Evolutionary conservation across 148 eudicot species (phyloP).

Genomic region (Spergularia marina): DNA sequence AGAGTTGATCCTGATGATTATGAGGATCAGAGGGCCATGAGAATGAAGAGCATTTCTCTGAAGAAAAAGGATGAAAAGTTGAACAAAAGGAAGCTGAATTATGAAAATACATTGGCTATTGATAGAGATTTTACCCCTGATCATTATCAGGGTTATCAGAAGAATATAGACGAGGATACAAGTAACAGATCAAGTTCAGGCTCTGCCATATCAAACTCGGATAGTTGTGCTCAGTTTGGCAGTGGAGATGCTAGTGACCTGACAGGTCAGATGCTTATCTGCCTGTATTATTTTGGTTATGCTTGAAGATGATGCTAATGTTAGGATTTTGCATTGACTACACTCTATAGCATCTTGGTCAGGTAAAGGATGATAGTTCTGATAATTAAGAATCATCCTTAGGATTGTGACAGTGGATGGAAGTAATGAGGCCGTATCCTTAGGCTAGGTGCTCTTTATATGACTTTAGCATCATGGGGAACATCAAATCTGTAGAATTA

Average conservation of each 20-base stretch:
- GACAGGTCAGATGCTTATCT: slow-evolving; percentile 55
- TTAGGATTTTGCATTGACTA: neutral
- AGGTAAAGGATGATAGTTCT: neutral
- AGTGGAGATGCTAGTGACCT: slow-evolving; percentile 86
- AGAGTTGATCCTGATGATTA: slow-evolving; percentile 64
- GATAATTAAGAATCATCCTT: neutral
- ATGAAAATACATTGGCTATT: slow-evolving; percentile 36
- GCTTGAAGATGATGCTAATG: slow-evolving; percentile 11
- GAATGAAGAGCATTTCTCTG: slow-evolving; percentile 52
- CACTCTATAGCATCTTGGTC: slow-evolving; percentile 1
- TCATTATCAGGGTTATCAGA: slow-evolving; percentile 42
- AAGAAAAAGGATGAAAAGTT: slow-evolving; percentile 65
- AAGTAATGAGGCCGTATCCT: neutral
- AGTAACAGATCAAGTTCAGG: slow-evolving; percentile 98
- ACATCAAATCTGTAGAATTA: neutral
- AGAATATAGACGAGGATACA: slow-evolving; percentile 69
- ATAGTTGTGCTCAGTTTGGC: slow-evolving; percentile 81
- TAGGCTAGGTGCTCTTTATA: neutral
- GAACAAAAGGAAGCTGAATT: slow-evolving; percentile 61
- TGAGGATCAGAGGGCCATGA: slow-evolving; percentile 58
- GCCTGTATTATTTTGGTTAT: slow-evolving; percentile 16
- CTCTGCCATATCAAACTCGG: slow-evolving; percentile 92
- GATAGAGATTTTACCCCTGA: slow-evolving; percentile 36
- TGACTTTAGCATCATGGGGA: neutral
- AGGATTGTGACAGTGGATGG: neutral